Percentiles rank a stretch among this genome's conserved stretches.
Evolutionary conservation across 2,329 filamentous ascomycete genomes (phyloP).

Genomic region (Nemania sp.): DNA sequence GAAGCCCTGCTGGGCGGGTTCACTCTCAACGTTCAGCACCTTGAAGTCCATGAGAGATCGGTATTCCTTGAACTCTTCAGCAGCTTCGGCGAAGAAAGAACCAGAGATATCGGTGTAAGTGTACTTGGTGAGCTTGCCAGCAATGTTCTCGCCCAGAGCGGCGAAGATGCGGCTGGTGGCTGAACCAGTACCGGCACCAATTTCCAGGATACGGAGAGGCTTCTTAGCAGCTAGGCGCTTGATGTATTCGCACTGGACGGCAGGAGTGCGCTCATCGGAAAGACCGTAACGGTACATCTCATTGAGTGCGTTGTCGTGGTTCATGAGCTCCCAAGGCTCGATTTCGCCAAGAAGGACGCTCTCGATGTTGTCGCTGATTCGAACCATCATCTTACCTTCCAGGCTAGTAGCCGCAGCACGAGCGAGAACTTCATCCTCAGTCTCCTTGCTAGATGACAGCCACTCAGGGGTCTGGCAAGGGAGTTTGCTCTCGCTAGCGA

Average conservation of each 20-base stretch:
- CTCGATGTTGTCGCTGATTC: constrained; percentile 36
- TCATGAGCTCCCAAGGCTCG: constrained; percentile 38
- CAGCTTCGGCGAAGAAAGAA: constrained; percentile 43
- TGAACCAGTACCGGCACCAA: constrained; percentile 49
- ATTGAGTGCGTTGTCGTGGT: constrained; percentile 36
- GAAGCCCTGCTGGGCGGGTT: constrained; percentile 35
- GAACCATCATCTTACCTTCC: constrained; percentile 38
- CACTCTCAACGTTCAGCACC: constrained; percentile 36
- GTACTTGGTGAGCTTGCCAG: constrained; percentile 43
- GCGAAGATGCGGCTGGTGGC: constrained; percentile 46
- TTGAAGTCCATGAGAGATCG: constrained; percentile 37
- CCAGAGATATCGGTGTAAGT: constrained; percentile 50
- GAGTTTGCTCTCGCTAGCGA: constrained; percentile 30
- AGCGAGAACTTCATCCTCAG: constrained; percentile 32
- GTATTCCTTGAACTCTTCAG: constrained; percentile 37
- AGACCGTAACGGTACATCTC: constrained; percentile 38
- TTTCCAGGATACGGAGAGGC: constrained; percentile 43
- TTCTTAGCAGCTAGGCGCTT: constrained; percentile 36
- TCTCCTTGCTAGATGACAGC: constrained; percentile 28
- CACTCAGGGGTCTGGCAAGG: constrained; percentile 35
- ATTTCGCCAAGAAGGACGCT: constrained; percentile 35
- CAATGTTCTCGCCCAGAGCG: constrained; percentile 34
- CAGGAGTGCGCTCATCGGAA: constrained; percentile 36
- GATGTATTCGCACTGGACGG: constrained; percentile 36
- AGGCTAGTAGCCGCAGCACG: constrained; percentile 32